These are phyloP conservation scores for Lavandula angustifolia DNA, from an alignment of 257 asterid genomes.

Conservation along the genomic window DNA sequence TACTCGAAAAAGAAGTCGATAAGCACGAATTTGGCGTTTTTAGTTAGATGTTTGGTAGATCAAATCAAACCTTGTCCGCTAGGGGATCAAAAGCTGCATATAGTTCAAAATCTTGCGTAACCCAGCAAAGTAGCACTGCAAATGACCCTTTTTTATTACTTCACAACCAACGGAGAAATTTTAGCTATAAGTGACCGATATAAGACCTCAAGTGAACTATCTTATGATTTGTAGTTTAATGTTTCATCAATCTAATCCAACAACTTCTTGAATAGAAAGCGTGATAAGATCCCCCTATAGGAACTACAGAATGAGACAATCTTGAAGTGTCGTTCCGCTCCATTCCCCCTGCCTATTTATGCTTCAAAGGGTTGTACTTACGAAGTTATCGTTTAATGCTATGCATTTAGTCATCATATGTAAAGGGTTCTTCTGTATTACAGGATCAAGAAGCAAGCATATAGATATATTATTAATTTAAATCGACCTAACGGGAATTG, in stretches of 20 bases:
- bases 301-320: constrained; percentile 18
- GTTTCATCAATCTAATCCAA: not conserved
- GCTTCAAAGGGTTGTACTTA: not conserved
- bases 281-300: too few relatives aligned
- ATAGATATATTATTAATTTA: too few relatives aligned
- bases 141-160: constrained; percentile 25
- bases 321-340: constrained; percentile 4
- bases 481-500: too few relatives aligned
- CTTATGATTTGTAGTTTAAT: not conserved
- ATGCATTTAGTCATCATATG: not conserved
- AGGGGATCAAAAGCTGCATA: constrained; percentile 99
- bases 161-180: constrained; percentile 4
- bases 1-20: constrained; percentile 15
- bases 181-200: constrained; percentile 4
- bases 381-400: not conserved
- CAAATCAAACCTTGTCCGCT: constrained; percentile 90
- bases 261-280: too few relatives aligned
- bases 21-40: not conserved
- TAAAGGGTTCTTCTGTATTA: too few relatives aligned
- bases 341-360: not conserved
- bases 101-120: constrained; percentile 91
- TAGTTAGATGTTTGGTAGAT: constrained; percentile 22
- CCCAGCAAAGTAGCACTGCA: constrained; percentile 97
- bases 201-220: not conserved
- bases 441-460: too few relatives aligned